Conservation (phyloP, 345 rosid species). For the Hibiscus trionum region DNA sequence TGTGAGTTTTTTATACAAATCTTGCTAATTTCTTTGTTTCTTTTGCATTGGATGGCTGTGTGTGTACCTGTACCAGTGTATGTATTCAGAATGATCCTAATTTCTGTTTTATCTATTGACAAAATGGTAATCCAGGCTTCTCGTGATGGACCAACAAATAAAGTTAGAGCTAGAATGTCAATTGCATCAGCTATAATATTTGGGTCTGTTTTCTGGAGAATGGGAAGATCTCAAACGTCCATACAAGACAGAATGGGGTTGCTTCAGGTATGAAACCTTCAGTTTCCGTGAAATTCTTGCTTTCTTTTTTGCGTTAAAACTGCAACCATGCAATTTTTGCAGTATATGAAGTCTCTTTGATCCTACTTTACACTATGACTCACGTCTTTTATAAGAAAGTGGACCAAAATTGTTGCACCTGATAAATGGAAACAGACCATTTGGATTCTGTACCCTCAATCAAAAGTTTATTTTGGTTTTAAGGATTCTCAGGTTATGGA, state of each 20-base stretch:
- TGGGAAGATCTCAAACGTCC: constrained; percentile 92
- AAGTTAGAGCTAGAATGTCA: constrained; percentile 96
- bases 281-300: constrained; percentile 10
- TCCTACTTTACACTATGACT: constrained; percentile 5
- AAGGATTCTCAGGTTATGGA: neutral
- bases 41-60: constrained; percentile 1
- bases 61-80: neutral
- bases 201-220: constrained; percentile 98
- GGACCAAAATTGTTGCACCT: neutral
- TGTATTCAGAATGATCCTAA: neutral
- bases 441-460: neutral
- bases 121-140: constrained; percentile 54
- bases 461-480: neutral
- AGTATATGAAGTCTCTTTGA: neutral
- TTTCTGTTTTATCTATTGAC: constrained; percentile 13
- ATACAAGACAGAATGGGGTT: constrained; percentile 96
- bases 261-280: constrained; percentile 61
- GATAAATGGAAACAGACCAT: neutral
- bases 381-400: neutral
- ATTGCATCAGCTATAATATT: constrained; percentile 93
- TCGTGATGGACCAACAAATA: constrained; percentile 95
- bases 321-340: neutral
- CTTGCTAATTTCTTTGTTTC: constrained; percentile 2
- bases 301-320: neutral
- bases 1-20: neutral